phyloP scores from a whole-genome alignment of 169 alveolate genomes.

The Plasmodium berghei region DNA sequence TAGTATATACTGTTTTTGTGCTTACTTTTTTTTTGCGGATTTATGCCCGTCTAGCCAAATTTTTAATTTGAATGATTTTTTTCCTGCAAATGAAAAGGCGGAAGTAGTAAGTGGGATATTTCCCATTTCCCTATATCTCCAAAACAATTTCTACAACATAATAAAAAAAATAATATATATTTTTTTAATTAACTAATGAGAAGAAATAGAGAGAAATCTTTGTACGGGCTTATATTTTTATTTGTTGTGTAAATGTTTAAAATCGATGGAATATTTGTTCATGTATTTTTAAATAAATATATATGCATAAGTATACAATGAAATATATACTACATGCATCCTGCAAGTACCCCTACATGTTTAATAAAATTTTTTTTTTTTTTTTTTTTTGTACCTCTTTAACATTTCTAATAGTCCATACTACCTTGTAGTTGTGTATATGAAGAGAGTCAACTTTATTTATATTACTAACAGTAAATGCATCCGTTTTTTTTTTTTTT shows the following conservation, averaged over 20 bases:
- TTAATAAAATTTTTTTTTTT: too few relatives aligned
- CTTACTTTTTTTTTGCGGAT: slow-evolving; percentile 74
- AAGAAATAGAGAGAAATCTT: too few relatives aligned
- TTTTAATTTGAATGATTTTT: slow-evolving; percentile 71
- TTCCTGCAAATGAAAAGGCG: slow-evolving; percentile 75
- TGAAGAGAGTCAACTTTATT: slow-evolving; percentile 75
- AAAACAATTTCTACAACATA: slow-evolving; percentile 47
- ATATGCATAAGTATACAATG: too few relatives aligned
- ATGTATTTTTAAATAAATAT: too few relatives aligned
- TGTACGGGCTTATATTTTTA: too few relatives aligned
- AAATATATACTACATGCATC: too few relatives aligned
- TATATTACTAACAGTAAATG: slow-evolving; percentile 71
- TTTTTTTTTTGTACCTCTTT: slow-evolving; percentile 50
- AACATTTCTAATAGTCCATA: slow-evolving; percentile 76
- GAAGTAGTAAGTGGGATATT: slow-evolving; percentile 74
- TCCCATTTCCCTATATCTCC: slow-evolving; percentile 78
- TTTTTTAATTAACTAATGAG: too few relatives aligned
- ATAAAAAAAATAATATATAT: slow-evolving; percentile 23
- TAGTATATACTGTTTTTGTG: neutral
- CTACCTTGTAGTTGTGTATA: slow-evolving; percentile 72
- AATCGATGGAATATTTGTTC: too few relatives aligned
- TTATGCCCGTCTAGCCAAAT: slow-evolving; percentile 78
- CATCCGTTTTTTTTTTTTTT: slow-evolving; percentile 65
- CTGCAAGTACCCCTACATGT: too few relatives aligned
- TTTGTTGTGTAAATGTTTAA: too few relatives aligned